Conservation (phyloP, 169 alveolate species). For the Perkinsus olseni region DNA sequence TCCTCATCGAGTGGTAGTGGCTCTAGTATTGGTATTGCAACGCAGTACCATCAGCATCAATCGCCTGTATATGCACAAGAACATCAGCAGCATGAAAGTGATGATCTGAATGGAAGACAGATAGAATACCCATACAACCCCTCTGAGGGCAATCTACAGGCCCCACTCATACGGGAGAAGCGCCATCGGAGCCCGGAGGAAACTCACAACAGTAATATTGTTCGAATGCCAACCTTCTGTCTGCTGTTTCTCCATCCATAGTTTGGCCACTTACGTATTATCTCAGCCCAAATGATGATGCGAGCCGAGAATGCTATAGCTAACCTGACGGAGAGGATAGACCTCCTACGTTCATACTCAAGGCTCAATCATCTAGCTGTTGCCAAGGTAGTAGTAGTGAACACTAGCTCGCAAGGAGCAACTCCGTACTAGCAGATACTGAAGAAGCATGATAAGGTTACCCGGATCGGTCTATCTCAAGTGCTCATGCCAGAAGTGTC, state of each 20-base stretch:
- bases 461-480: neutral
- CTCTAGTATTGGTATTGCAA: neutral
- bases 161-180: neutral
- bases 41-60: neutral
- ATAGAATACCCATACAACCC: neutral
- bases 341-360: neutral
- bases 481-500: neutral
- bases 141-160: neutral
- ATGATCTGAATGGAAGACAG: neutral
- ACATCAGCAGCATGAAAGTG: neutral
- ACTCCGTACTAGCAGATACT: neutral
- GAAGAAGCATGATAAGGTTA: neutral
- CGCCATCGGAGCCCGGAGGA: neutral
- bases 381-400: neutral
- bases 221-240: no score
- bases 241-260: no score
- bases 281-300: neutral
- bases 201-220: neutral
- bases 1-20: neutral
- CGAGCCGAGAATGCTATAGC: neutral
- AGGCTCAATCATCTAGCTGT: neutral
- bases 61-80: neutral
- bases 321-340: neutral
- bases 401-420: neutral
- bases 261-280: no score